Base-by-base conservation (phyloP, 140 eudicot genomes). In the Stevia rebaudiana region DNA sequence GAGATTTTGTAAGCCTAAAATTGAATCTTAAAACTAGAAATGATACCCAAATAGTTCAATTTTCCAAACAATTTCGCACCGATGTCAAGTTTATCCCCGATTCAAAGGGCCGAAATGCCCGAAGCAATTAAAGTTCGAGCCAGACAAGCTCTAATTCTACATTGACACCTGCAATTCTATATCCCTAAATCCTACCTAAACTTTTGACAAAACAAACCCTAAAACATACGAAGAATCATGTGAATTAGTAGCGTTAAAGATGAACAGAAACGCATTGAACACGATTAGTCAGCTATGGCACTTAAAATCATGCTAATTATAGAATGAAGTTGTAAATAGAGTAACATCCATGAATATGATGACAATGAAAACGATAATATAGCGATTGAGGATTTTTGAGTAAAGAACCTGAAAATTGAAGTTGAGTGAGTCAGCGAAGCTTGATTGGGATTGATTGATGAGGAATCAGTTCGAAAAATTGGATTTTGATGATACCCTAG, bases 401-500 rank as follows among this genome's bases (percentile, higher is more conserved):
- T 52, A 28, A 54, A 1, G 40, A 56, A 74, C 79, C 79, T 74
- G 73, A 13, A 19, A 66, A 71, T 1, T 25, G 76, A 51, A 62
- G 57, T 11, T 11, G 72, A 25, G 68, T 36, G 47, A 25, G 13
- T 11, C 33, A 51, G 16, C 2, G 36, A 5, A 23, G 5, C 7
- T 3, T 11, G 58, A 24, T 24, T 30, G 33, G 23, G 73, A 66
- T 36, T 48, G 56, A 37, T 65, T 15, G 78, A 65, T 10, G 63
- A 46, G 28, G 63, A 25, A 35, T 3, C 11, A 11, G 49, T 10
- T 19, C 31, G 24, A 40, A 43, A 24, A 35, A 16, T 66, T 16
- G 63, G 69, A 17, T 3, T 47, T 47, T 18, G 74, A 48, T 74
- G 79, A 56, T 66, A 66, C 79, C 74, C 79, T 66, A 57, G 42